Percentiles rank a stretch among this genome's conserved stretches.
phyloP scores from a whole-genome alignment of 192 early-diverging fungal species.

The Blastocladiella britannica region DNA sequence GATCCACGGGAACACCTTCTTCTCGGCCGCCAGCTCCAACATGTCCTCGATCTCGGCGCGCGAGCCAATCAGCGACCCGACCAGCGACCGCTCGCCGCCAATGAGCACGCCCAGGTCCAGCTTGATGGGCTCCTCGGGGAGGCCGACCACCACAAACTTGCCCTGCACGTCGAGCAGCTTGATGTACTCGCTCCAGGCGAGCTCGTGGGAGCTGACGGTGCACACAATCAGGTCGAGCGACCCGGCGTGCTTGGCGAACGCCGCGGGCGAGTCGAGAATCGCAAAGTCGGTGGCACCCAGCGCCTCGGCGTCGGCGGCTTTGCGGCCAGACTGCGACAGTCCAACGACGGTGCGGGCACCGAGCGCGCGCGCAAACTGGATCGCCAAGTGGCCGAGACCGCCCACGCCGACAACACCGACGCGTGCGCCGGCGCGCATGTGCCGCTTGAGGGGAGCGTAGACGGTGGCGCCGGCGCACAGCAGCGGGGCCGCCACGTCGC shows the following conservation, averaged over 20 bases:
- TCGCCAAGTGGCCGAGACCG: constrained; percentile 49
- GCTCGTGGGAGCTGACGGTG: constrained; percentile 13
- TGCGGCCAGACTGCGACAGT: neutral
- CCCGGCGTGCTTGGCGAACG: constrained; percentile 8
- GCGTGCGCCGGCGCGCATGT: constrained; percentile 33
- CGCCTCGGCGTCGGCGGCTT: neutral
- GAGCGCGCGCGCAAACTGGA: neutral
- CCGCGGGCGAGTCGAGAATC: constrained; percentile 6
- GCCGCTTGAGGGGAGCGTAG: constrained; percentile 41
- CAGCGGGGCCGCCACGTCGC: constrained; percentile 42
- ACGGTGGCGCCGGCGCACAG: constrained; percentile 68
- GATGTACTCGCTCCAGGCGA: constrained; percentile 23
- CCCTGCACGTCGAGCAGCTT: constrained; percentile 30
- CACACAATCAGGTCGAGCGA: constrained; percentile 18
- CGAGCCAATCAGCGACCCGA: constrained; percentile 44
- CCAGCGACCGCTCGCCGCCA: constrained; percentile 18
- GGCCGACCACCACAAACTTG: constrained; percentile 38
- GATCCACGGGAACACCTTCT: constrained; percentile 42
- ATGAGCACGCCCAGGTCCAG: constrained; percentile 20
- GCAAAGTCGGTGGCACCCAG: neutral
- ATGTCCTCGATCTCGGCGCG: constrained; percentile 33
- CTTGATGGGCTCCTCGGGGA: constrained; percentile 30
- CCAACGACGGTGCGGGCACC: neutral
- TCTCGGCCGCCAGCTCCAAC: constrained; percentile 43
- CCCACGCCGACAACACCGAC: constrained; percentile 63